A percentile compares a stretch with the other conserved stretches of the same genome.
Evolutionary conservation across 495 filamentous ascomycete genomes (phyloP).

Genomic region (Talaromyces proteolyticus): DNA sequence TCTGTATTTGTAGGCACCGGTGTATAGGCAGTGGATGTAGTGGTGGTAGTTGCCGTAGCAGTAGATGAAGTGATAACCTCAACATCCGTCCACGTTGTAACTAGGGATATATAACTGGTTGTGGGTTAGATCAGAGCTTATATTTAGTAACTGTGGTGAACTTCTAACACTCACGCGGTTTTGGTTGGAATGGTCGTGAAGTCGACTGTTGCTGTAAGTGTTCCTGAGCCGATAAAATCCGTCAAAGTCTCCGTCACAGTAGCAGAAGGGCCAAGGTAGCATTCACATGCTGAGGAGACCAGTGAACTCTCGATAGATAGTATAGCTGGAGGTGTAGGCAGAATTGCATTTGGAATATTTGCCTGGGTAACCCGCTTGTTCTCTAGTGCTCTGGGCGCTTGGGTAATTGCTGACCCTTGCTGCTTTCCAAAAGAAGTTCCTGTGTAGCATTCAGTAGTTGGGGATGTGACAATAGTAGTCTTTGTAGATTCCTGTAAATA

Average conservation of each 20-base stretch:
- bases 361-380: not conserved
- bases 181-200: constrained; percentile 1
- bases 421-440: not conserved
- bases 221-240: constrained; percentile 3
- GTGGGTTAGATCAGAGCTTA: not conserved
- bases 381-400: not conserved
- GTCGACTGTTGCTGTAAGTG: constrained; percentile 3
- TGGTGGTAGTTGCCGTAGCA: constrained; percentile 1
- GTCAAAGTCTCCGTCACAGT: constrained; percentile 4
- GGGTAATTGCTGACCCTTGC: not conserved
- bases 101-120: constrained; percentile 1
- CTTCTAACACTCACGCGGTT: not conserved
- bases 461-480: constrained; percentile 2
- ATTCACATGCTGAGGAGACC: constrained; percentile 6
- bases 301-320: not conserved
- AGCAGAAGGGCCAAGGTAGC: constrained; percentile 2
- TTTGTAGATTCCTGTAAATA: not conserved
- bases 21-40: not conserved
- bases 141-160: not conserved
- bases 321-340: not conserved
- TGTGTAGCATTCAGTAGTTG: constrained; percentile 5
- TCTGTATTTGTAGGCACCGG: constrained; percentile 5
- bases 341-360: not conserved
- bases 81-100: constrained; percentile 4
- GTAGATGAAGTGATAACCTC: not conserved